phyloP scores from a whole-genome alignment of 495 filamentous ascomycete genomes.

The Neurospora sp. region DNA sequence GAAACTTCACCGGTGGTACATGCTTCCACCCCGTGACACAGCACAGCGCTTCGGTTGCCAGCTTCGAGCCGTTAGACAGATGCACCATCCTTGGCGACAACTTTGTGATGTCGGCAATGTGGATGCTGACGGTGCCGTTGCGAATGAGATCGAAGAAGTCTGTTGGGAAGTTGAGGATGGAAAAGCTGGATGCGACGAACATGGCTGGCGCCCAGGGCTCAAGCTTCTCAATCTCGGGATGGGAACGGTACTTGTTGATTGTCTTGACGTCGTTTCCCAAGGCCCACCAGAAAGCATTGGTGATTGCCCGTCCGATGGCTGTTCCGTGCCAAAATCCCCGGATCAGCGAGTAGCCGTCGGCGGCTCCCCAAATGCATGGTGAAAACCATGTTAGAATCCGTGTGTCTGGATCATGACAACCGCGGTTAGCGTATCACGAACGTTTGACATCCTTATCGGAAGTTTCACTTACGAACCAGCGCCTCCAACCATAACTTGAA shows the following conservation, averaged over 20 bases:
- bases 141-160: slow-evolving; percentile 54
- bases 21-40: slow-evolving; percentile 62
- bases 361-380: slow-evolving; percentile 35
- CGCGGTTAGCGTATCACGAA: background rate
- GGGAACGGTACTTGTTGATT: slow-evolving; percentile 47
- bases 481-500: slow-evolving; percentile 41
- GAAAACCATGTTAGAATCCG: slow-evolving; percentile 35
- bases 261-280: slow-evolving; percentile 49
- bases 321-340: slow-evolving; percentile 55
- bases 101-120: slow-evolving; percentile 50
- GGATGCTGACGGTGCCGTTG: slow-evolving; percentile 47
- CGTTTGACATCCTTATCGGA: background rate
- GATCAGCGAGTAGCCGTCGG: slow-evolving; percentile 29
- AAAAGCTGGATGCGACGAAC: slow-evolving; percentile 51
- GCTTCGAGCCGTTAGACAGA: slow-evolving; percentile 42
- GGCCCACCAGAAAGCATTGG: slow-evolving; percentile 57
- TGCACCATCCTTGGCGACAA: slow-evolving; percentile 42
- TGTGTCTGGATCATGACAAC: slow-evolving; percentile 15
- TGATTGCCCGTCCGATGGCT: slow-evolving; percentile 54
- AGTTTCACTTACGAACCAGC: slow-evolving; percentile 42
- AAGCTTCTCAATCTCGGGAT: slow-evolving; percentile 54
- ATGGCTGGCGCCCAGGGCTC: slow-evolving; percentile 55
- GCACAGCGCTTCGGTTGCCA: slow-evolving; percentile 55
- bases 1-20: slow-evolving; percentile 51
- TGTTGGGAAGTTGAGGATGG: slow-evolving; percentile 60